Base-by-base conservation (phyloP, 2,329 filamentous ascomycete genomes). In the Ophiostoma ulmi region DNA sequence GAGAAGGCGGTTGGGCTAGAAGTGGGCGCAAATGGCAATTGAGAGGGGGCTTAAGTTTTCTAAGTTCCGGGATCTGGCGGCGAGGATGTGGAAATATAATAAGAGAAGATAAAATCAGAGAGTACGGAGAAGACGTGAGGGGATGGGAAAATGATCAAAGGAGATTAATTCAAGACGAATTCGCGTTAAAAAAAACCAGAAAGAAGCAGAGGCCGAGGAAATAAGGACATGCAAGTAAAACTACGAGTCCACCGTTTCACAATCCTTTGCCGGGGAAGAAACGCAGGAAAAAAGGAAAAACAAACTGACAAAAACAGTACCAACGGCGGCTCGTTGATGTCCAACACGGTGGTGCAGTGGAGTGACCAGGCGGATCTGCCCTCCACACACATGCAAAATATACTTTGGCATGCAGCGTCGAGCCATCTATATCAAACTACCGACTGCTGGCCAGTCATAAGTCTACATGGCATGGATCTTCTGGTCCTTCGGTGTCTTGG, bases 171-270 rank as follows among this genome's bases (percentile, higher is more conserved):
- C 11, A 66, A 44, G n/a, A 65, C 11, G 5, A 63, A 65, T n/a
- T 64, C 61, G 31, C 5, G 38, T 35, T 26, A 36, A 36, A 38
- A n/a, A 35, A 70, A 68, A 17, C 13, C 52, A 22, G 13, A 55
- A 55, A 22, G n/a, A 55, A 55, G n/a, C 48, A 55, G n/a, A 55
- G 48, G 5, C 20, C 6, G 48, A 31, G 22, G 20, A 22, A 55
- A 55, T 22, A 55, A n/a, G 17, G 48, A 55, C 20, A 8, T 58
- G 52, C 58, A 35, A 55, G 58, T 6, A 22, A 39, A 39, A 26
- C 64, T 20, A 66, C 13, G 38, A 67, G 65, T 39, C 65, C 65
- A 67, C 65, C 39, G 65, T 67, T 67, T 67, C 65, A 67, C n/a
- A 44, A 8, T 48, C 20, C 65, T 22, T 20, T 41, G 66, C 64